These are phyloP conservation scores for Ilex paraguariensis DNA, from an alignment of 305 asterid genomes.

Conservation along the genomic window DNA sequence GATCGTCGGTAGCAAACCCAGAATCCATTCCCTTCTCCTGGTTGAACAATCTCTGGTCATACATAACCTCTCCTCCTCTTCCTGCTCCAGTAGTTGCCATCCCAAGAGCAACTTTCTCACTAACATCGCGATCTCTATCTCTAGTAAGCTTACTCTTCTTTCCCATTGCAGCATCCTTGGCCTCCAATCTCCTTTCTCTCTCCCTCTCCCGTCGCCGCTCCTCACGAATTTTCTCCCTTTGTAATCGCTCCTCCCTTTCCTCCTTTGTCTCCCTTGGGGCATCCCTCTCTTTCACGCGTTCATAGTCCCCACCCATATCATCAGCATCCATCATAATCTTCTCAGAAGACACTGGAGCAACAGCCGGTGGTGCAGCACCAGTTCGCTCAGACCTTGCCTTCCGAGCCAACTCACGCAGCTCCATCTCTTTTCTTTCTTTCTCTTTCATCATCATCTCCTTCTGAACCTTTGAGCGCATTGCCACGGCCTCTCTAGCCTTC, in stretches of 20 bases:
- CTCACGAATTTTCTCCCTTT: constrained; percentile 77
- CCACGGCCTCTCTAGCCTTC: constrained; percentile 95
- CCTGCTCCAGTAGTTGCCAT: constrained; percentile 68
- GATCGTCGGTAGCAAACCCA: constrained; percentile 74
- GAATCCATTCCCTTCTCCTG: constrained; percentile 97
- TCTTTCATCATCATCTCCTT: constrained; percentile 91
- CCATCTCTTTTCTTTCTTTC: constrained; percentile 84
- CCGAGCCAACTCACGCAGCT: constrained; percentile 72
- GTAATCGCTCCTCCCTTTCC: constrained; percentile 56
- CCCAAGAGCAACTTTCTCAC: constrained; percentile 91
- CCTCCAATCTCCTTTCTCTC: constrained; percentile 83
- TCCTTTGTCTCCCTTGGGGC: constrained; percentile 55
- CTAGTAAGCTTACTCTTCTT: constrained; percentile 85
- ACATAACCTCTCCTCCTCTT: constrained; percentile 75
- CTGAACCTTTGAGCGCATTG: constrained; percentile 86
- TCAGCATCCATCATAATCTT: constrained; percentile 38
- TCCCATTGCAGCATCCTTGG: constrained; percentile 84
- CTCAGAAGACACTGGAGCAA: constrained; percentile 49
- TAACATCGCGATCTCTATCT: constrained; percentile 83
- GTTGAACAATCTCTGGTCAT: constrained; percentile 84
- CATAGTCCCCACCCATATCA: constrained; percentile 51
- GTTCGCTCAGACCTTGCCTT: constrained; percentile 83
- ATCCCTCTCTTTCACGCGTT: constrained; percentile 37
- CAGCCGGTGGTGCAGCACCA: constrained; percentile 47
- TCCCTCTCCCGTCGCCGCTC: constrained; percentile 77